phyloP scores from a whole-genome alignment of 2,329 filamentous ascomycete genomes.

The Diaporthe ampelina region DNA sequence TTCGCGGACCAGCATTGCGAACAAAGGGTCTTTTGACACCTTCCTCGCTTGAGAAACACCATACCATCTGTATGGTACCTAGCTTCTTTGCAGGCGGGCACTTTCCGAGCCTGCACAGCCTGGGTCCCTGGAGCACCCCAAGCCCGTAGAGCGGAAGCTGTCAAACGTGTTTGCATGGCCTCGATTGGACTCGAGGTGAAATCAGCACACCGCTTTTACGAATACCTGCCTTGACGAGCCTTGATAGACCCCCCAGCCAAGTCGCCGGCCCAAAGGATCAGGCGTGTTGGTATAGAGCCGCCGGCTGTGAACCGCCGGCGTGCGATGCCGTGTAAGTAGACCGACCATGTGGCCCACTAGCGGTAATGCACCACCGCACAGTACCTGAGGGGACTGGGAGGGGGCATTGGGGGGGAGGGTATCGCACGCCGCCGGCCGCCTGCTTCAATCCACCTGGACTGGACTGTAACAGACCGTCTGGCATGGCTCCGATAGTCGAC shows the following conservation, averaged over 20 bases:
- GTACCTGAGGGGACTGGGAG: not conserved
- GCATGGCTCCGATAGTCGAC: constrained; percentile 14
- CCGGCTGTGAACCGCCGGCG: constrained; percentile 14
- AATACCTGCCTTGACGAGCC: constrained; percentile 1
- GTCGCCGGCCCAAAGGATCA: constrained; percentile 29
- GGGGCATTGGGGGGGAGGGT: too few relatives aligned
- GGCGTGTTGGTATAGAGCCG: constrained; percentile 2
- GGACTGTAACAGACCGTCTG: not conserved
- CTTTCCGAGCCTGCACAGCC: constrained; percentile 32
- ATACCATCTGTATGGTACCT: constrained; percentile 1
- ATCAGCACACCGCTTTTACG: constrained; percentile 37
- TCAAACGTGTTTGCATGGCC: constrained; percentile 12
- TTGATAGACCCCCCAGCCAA: constrained; percentile 18
- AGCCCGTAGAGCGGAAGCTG: constrained; percentile 27
- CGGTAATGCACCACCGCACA: not conserved
- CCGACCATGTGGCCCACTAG: constrained; percentile 8
- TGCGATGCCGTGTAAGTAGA: constrained; percentile 19
- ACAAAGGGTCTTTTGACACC: constrained; percentile 23
- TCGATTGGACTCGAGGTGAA: constrained; percentile 30
- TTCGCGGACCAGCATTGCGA: constrained; percentile 11
- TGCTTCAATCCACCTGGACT: constrained; percentile 15
- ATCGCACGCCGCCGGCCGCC: constrained; percentile 32
- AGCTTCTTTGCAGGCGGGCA: constrained; percentile 5
- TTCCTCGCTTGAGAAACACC: constrained; percentile 27
- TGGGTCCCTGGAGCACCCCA: constrained; percentile 20